A percentile compares a stretch with the other conserved stretches of the same genome.
Evolutionary conservation across 2,329 filamentous ascomycete species (phyloP).

Genomic region (Fusarium sp.): DNA sequence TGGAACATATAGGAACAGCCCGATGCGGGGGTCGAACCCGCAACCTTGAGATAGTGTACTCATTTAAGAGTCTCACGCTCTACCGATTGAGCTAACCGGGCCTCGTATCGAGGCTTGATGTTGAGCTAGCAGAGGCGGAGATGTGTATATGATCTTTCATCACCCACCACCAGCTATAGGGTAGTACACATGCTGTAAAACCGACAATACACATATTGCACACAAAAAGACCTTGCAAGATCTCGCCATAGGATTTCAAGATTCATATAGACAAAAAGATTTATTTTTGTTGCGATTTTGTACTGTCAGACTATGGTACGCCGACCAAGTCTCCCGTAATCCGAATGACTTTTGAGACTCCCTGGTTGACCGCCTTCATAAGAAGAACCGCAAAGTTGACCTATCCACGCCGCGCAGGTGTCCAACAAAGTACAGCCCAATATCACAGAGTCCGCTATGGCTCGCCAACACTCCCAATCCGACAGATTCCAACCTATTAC

Average conservation of each 20-base stretch:
- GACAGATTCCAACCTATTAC: slow-evolving; percentile 3
- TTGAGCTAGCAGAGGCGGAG: fast-evolving
- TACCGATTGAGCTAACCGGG: slow-evolving; percentile 58
- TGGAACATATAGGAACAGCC: slow-evolving; percentile 40
- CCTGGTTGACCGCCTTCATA: slow-evolving; percentile 3
- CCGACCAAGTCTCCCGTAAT: slow-evolving; percentile 21
- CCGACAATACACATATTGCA: no score
- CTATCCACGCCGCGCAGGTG: slow-evolving; percentile 27
- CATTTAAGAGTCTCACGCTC: slow-evolving; percentile 74
- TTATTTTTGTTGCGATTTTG: slow-evolving; percentile 19
- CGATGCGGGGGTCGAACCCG: slow-evolving; percentile 61
- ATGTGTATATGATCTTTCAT: background rate
- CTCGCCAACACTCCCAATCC: slow-evolving; percentile 18
- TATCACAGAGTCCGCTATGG: slow-evolving; percentile 6
- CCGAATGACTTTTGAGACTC: slow-evolving; percentile 29
- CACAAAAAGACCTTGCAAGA: background rate
- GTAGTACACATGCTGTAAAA: no score
- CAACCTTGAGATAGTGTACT: slow-evolving; percentile 59
- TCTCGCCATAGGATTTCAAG: no score
- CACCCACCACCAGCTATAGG: no score
- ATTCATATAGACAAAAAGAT: slow-evolving; percentile 1
- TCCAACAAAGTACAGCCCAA: slow-evolving; percentile 30
- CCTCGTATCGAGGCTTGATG: slow-evolving; percentile 21
- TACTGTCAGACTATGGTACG: slow-evolving; percentile 19
- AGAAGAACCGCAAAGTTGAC: slow-evolving; percentile 18